Percentiles rank a stretch among this genome's conserved stretches.
Evolutionary conservation across 495 filamentous ascomycete species (phyloP).

Genomic region (Clohesyomyces aquaticus): DNA sequence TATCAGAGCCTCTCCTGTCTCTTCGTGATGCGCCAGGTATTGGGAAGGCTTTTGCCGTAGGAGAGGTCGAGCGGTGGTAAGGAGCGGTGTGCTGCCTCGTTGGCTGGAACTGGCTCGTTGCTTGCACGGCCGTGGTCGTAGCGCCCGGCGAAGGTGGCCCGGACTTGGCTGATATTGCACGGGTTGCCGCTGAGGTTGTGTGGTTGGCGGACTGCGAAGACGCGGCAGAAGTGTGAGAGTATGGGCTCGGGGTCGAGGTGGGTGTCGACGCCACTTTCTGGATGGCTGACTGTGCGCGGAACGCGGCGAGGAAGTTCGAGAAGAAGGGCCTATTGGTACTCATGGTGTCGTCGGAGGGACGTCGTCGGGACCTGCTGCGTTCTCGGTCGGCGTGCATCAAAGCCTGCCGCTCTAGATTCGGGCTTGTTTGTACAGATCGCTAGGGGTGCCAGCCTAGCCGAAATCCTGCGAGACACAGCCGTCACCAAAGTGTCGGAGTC

Average conservation of each 20-base stretch:
- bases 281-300: slow-evolving; percentile 60
- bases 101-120: slow-evolving; percentile 37
- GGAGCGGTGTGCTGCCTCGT: slow-evolving; percentile 37
- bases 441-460: too few species aligned
- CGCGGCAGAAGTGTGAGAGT: slow-evolving; percentile 51
- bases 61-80: slow-evolving; percentile 44
- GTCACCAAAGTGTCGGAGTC: slow-evolving; percentile 6
- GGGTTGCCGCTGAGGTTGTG: slow-evolving; percentile 28
- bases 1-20: slow-evolving; percentile 75
- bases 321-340: slow-evolving; percentile 83
- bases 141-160: slow-evolving; percentile 21
- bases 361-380: slow-evolving; percentile 6
- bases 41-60: slow-evolving; percentile 33
- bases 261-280: slow-evolving; percentile 50
- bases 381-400: slow-evolving; percentile 29
- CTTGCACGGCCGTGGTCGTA: slow-evolving; percentile 29
- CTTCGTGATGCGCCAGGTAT: slow-evolving; percentile 23
- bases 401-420: neutral
- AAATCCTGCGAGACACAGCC: slow-evolving; percentile 12
- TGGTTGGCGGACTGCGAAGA: slow-evolving; percentile 45
- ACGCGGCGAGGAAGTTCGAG: slow-evolving; percentile 83
- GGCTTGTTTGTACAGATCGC: neutral
- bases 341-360: slow-evolving; percentile 48
- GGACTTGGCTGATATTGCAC: slow-evolving; percentile 34
- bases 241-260: slow-evolving; percentile 44